phyloP scores from a whole-genome alignment of 2,329 filamentous ascomycete species.

The Botrytis medusae region DNA sequence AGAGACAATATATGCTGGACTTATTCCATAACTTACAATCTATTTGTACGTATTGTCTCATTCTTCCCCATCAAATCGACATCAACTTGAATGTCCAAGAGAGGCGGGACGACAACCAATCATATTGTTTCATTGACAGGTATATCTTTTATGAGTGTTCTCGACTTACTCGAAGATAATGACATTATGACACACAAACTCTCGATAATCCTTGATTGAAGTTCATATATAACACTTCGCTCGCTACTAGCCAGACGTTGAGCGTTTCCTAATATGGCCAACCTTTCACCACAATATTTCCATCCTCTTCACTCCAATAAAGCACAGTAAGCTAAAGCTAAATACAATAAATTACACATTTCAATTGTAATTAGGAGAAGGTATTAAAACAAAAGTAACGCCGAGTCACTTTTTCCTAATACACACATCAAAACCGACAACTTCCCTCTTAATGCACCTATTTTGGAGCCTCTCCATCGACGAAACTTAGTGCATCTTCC shows the following conservation, averaged over 20 bases:
- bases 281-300: neutral
- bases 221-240: neutral
- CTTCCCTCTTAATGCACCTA: conserved; percentile 20
- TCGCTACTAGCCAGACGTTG: neutral
- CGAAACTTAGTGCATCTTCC: conserved; percentile 88
- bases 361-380: neutral
- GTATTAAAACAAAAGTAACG: neutral
- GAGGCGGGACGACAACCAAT: neutral
- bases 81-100: neutral
- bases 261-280: neutral
- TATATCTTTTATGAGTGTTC: neutral
- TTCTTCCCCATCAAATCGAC: neutral
- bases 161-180: neutral
- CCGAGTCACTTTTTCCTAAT: neutral
- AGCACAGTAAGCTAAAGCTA: neutral
- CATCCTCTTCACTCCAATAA: neutral
- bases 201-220: neutral
- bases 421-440: neutral
- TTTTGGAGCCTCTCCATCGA: conserved; percentile 69
- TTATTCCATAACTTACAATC: neutral
- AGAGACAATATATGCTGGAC: neutral
- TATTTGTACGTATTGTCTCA: neutral
- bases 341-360: neutral
- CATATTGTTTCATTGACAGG: neutral
- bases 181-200: neutral